A percentile compares a stretch with the other conserved stretches of the same genome.
phyloP scores from a whole-genome alignment of 768 basidiomycete species.

The Dioszegia hungarica region DNA sequence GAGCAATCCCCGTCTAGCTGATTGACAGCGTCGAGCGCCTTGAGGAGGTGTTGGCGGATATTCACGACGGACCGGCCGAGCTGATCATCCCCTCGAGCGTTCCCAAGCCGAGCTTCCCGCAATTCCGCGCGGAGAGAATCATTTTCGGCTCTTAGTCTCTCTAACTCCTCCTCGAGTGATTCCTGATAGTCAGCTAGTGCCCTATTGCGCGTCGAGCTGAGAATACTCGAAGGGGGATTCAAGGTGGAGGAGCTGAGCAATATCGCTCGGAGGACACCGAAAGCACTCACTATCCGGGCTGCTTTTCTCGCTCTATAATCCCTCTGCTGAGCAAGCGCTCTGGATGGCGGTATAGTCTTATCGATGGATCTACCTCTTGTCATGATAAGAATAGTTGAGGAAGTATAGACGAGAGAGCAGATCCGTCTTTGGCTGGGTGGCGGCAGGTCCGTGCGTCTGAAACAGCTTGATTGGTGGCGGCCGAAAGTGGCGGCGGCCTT shows the following conservation, averaged over 20 bases:
- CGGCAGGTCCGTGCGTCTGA: too few relatives aligned
- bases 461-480: too few relatives aligned
- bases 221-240: not conserved
- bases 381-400: not conserved
- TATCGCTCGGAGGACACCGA: too few relatives aligned
- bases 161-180: not conserved
- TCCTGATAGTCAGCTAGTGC: not conserved
- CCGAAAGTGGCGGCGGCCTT: too few relatives aligned
- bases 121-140: not conserved
- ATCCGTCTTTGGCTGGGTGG: too few relatives aligned
- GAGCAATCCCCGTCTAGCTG: not conserved
- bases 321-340: not conserved
- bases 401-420: too few relatives aligned
- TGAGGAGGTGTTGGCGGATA: not conserved
- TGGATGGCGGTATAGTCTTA: not conserved
- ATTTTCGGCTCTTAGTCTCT: not conserved
- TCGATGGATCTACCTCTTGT: not conserved
- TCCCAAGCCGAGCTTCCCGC: not conserved
- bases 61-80: not conserved
- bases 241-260: too few relatives aligned
- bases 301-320: constrained; percentile 1
- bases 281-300: not conserved
- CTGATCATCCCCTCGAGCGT: not conserved
- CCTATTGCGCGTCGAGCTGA: not conserved
- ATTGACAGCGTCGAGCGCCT: not conserved